Conservation (phyloP, 2,329 filamentous ascomycete species). For the Lizonia empirigonia region DNA sequence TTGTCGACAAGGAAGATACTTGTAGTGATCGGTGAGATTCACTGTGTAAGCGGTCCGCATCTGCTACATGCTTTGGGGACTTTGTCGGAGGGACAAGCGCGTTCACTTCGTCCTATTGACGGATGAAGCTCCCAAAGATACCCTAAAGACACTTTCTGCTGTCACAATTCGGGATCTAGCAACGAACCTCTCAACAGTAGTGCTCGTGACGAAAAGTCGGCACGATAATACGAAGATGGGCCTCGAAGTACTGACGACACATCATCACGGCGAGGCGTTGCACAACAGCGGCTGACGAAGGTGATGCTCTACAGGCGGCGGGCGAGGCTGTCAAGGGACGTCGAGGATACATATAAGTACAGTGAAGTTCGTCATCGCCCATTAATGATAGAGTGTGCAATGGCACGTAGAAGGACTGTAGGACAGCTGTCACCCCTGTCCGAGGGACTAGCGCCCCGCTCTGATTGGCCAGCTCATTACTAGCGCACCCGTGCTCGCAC, state of each 20-base stretch:
- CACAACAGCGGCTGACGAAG: neutral
- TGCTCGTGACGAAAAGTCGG: neutral
- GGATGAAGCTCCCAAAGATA: too few relatives aligned
- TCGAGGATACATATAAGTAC: neutral
- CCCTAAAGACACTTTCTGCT: too few relatives aligned
- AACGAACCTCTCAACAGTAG: neutral
- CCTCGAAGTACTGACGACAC: neutral
- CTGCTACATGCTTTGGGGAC: neutral
- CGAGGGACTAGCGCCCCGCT: too few relatives aligned
- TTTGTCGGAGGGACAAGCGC: too few relatives aligned
- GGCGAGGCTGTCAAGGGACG: neutral
- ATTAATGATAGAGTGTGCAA: neutral
- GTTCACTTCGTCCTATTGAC: too few relatives aligned
- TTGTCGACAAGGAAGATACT: neutral
- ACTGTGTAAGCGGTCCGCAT: too few relatives aligned
- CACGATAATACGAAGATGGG: neutral
- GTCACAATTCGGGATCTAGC: too few relatives aligned
- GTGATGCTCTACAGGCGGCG: neutral
- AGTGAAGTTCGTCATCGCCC: neutral
- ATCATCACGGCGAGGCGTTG: neutral
- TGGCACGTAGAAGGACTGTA: neutral
- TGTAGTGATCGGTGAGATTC: neutral
- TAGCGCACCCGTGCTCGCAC: too few relatives aligned
- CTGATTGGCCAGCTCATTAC: too few relatives aligned
- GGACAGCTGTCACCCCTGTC: too few relatives aligned